These are phyloP conservation scores for Hymenoscyphus fraxineus DNA, from an alignment of 2,329 filamentous ascomycete species.

Conservation along the genomic window DNA sequence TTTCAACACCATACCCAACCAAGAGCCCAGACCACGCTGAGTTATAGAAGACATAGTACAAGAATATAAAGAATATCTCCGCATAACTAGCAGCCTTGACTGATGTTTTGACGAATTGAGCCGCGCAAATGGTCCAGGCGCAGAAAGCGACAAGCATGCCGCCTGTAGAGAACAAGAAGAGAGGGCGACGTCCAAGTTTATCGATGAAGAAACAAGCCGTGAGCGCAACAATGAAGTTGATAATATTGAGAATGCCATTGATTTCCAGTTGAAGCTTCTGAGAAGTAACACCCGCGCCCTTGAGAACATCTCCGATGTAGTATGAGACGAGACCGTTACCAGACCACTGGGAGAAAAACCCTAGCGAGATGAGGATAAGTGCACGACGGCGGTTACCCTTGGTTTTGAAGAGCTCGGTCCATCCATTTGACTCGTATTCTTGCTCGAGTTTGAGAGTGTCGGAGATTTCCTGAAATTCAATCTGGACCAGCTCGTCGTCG, in stretches of 20 bases:
- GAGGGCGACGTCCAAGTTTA: slow-evolving; percentile 30
- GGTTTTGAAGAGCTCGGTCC: slow-evolving; percentile 46
- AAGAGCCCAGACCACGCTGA: slow-evolving; percentile 32
- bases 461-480: slow-evolving; percentile 43
- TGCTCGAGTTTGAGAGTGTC: slow-evolving; percentile 43
- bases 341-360: slow-evolving; percentile 56
- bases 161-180: slow-evolving; percentile 26
- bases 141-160: slow-evolving; percentile 27
- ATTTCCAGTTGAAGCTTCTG: slow-evolving; percentile 26
- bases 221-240: slow-evolving; percentile 27
- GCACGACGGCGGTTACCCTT: slow-evolving; percentile 52
- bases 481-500: slow-evolving; percentile 39
- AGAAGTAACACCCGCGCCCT: slow-evolving; percentile 36
- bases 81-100: slow-evolving; percentile 20
- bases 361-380: slow-evolving; percentile 49
- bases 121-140: slow-evolving; percentile 26
- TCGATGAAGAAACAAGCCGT: slow-evolving; percentile 32
- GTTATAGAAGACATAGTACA: slow-evolving; percentile 45
- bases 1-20: slow-evolving; percentile 31
- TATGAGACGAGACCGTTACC: slow-evolving; percentile 49
- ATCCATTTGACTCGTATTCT: slow-evolving; percentile 44
- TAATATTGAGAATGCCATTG: slow-evolving; percentile 31
- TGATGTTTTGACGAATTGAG: slow-evolving; percentile 16
- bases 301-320: slow-evolving; percentile 37
- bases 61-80: slow-evolving; percentile 46